Base-by-base conservation (phyloP, 176 grass and related monocot species). In the Saccharum spontaneum region DNA sequence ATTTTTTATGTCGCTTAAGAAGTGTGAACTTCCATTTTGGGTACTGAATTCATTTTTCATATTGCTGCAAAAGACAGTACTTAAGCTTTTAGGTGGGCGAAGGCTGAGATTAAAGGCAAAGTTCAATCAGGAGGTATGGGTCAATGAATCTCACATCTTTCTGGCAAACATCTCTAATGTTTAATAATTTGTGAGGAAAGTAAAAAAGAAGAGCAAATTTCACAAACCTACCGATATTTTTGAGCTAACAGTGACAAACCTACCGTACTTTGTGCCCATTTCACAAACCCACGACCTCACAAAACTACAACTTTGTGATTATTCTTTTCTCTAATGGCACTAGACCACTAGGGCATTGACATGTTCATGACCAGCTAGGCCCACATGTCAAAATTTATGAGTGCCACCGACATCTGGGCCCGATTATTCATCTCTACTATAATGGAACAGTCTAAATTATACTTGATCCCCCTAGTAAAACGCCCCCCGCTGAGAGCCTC, bases 21-120 rank as follows among this genome's bases (percentile, higher is more conserved):
- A 44, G 61, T 11, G 22, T 14, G 13, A 26, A 50, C 78, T 16
- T 17, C n/a, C 84, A 52, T 80, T 80, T 73, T 65, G 31, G 77
- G 1, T 3, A 37, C 41, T 41, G 33, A 39, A 38, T 79, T 71
- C 39, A 79, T 30, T 9, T 60, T 36, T 34, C 24, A 4, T 79
- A 15, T 46, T 40, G 22, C 60, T 40, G 54, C 30, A 77, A 69
- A 22, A n/a, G n/a, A n/a, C 4, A 33, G 43, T 50, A 22, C 15
- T 63, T 73, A 10, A 65, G 26, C 60, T 49, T 75, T 75, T 18
- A 75, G 39, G 31, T 46, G 10, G 40, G 16, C 11, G 60, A 65
- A 54, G 49, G 16, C 50, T 54, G 50, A 54, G 7, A 62, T 78
- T 23, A 60, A 36, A 77, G 54, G 76, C 12, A 39, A 61, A 77